A percentile compares a stretch with the other conserved stretches of the same genome.
Conservation (phyloP, 768 basidiomycete species). For the Thelephora ganbajun region DNA sequence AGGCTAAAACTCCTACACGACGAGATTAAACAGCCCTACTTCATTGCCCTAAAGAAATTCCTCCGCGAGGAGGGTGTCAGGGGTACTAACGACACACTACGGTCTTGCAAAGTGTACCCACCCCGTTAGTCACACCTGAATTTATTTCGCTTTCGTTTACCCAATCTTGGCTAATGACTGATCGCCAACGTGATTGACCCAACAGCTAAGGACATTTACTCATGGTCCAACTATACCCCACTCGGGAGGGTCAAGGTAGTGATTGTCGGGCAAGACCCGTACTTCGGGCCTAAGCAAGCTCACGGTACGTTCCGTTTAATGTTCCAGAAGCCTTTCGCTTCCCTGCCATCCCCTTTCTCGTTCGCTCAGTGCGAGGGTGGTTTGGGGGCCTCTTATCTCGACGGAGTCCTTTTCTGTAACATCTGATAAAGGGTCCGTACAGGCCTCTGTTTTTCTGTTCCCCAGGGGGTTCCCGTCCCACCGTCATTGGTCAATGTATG, state of each 20-base stretch:
- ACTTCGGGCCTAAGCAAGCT: conserved; percentile 69
- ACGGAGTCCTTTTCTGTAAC: not conserved
- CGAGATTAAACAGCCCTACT: conserved; percentile 69
- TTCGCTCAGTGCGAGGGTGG: not conserved
- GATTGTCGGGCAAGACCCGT: conserved; percentile 85
- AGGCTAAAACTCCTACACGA: conserved; percentile 67
- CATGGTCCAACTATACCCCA: conserved; percentile 78
- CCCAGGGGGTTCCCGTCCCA: conserved; percentile 55
- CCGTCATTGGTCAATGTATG: conserved; percentile 75
- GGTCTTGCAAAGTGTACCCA: conserved; percentile 56
- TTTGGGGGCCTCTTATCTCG: not conserved
- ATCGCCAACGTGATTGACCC: not conserved
- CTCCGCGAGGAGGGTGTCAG: conserved; percentile 52
- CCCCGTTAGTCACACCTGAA: conserved; percentile 35
- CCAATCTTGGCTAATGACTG: not conserved
- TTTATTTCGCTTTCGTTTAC: not conserved
- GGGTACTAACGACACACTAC: conserved; percentile 31
- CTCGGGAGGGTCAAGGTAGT: conserved; percentile 77
- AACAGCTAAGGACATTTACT: conserved; percentile 71
- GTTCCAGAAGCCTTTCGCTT: not conserved
- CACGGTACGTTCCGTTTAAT: conserved; percentile 40
- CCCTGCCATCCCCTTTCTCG: not conserved
- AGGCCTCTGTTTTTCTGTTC: conserved; percentile 90
- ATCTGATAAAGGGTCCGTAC: conserved; percentile 2
- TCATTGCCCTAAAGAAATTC: conserved; percentile 55